Evolutionary conservation across 768 basidiomycete genomes (phyloP).

Genomic region (Suillus discolor): DNA sequence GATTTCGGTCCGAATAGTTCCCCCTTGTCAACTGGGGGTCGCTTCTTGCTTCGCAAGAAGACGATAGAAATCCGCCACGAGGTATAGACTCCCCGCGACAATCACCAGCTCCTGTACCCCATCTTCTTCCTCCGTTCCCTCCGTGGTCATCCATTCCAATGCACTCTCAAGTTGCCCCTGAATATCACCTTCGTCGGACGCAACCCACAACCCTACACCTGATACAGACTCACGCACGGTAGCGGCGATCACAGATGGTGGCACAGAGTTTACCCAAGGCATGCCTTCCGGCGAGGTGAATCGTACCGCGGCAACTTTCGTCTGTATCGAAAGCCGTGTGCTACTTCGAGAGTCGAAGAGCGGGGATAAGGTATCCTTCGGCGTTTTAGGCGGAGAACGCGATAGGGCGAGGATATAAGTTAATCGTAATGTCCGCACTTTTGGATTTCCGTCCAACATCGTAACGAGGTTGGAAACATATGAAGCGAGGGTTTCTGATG

Average conservation of each 20-base stretch:
- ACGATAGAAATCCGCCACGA: conserved; percentile 92
- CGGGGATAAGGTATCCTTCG: conserved; percentile 68
- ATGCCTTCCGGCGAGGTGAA: conserved; percentile 87
- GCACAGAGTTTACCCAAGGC: conserved; percentile 86
- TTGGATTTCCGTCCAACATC: conserved; percentile 21
- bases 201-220: conserved; percentile 49
- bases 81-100: conserved; percentile 90
- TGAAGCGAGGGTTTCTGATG: conserved; percentile 62
- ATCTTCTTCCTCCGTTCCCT: conserved; percentile 10
- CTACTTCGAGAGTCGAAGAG: conserved; percentile 51
- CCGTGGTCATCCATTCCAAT: conserved; percentile 42
- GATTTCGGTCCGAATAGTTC: background rate
- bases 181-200: conserved; percentile 35
- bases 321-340: conserved; percentile 28
- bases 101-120: conserved; percentile 54
- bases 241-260: conserved; percentile 49
- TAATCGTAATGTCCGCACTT: conserved; percentile 37
- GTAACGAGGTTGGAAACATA: conserved; percentile 51
- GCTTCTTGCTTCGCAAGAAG: conserved; percentile 24
- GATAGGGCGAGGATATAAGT: conserved; percentile 85
- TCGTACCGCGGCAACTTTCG: conserved; percentile 53
- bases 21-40: background rate
- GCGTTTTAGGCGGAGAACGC: conserved; percentile 83
- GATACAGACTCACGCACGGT: conserved; percentile 47
- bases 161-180: conserved; percentile 46